Evolutionary conservation across 2,329 filamentous ascomycete genomes (phyloP).

Genomic region (Talaromyces sp.): DNA sequence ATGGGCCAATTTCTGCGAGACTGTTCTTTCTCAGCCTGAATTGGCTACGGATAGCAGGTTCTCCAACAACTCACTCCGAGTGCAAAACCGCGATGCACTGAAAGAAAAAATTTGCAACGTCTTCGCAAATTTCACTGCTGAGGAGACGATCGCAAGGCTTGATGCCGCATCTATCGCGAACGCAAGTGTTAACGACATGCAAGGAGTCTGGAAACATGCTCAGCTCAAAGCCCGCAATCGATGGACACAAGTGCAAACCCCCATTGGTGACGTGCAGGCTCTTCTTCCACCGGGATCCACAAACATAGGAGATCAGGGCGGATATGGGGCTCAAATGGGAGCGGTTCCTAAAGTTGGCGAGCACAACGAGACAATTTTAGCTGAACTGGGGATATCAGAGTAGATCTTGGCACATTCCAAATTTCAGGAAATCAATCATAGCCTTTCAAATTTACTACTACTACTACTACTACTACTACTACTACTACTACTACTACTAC

Average conservation of each 20-base stretch:
- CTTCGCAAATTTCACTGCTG: constrained; percentile 45
- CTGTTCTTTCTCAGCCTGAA: constrained; percentile 49
- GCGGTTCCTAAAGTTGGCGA: constrained; percentile 54
- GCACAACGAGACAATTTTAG: constrained; percentile 53
- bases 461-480: too few relatives aligned
- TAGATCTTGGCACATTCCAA: background rate
- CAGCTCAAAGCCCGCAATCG: constrained; percentile 55
- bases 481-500: too few relatives aligned
- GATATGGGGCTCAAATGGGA: constrained; percentile 27
- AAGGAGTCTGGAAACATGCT: constrained; percentile 57
- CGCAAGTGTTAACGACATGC: constrained; percentile 59
- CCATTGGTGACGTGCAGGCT: constrained; percentile 51
- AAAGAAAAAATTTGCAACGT: constrained; percentile 49
- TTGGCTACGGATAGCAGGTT: constrained; percentile 54
- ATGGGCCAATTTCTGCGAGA: constrained; percentile 53
- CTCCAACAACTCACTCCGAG: constrained; percentile 49
- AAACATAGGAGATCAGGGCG: constrained; percentile 26
- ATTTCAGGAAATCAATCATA: too few relatives aligned
- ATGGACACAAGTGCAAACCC: constrained; percentile 56
- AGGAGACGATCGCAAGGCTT: constrained; percentile 47
- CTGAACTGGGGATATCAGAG: constrained; percentile 42
- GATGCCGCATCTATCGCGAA: constrained; percentile 58
- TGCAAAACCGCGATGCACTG: constrained; percentile 51
- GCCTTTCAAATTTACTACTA: too few relatives aligned
- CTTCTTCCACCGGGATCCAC: constrained; percentile 54